Conservation (phyloP, 2,329 filamentous ascomycete genomes). For the Ceratocystis diversiconidia region DNA sequence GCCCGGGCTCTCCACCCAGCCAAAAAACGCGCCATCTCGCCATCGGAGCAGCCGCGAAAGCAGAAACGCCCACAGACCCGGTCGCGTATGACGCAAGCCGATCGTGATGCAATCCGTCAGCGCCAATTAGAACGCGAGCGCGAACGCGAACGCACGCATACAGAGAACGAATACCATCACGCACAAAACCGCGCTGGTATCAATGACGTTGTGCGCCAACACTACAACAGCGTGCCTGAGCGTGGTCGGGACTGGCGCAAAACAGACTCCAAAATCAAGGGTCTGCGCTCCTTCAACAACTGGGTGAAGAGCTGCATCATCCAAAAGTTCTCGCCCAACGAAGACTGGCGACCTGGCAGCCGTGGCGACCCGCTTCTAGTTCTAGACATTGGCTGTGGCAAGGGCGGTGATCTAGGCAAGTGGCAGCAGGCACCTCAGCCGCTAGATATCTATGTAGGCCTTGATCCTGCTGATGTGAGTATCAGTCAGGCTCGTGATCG, state of each 20-base stretch:
- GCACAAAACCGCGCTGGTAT: slow-evolving; percentile 31
- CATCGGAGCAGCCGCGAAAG: slow-evolving; percentile 45
- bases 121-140: slow-evolving; percentile 40
- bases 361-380: slow-evolving; percentile 52
- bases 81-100: slow-evolving; percentile 50
- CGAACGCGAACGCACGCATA: slow-evolving; percentile 27
- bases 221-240: slow-evolving; percentile 93
- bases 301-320: slow-evolving; percentile 98
- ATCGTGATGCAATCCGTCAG: slow-evolving; percentile 53
- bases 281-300: slow-evolving; percentile 88
- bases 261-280: slow-evolving; percentile 89
- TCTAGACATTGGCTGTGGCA: slow-evolving; percentile 89
- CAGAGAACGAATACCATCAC: background rate
- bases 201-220: slow-evolving; percentile 76
- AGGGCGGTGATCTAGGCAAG: slow-evolving; percentile 87
- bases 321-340: slow-evolving; percentile 81
- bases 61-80: slow-evolving; percentile 54
- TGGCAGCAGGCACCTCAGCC: slow-evolving; percentile 89
- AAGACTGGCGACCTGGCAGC: slow-evolving; percentile 52
- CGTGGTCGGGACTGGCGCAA: slow-evolving; percentile 87
- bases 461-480: slow-evolving; percentile 84
- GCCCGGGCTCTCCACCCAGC: slow-evolving; percentile 43
- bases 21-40: slow-evolving; percentile 43
- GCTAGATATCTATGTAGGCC: slow-evolving; percentile 84
- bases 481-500: slow-evolving; percentile 82